Conservation (phyloP, 306 rosid species). For the Ochetophila trinervis region DNA sequence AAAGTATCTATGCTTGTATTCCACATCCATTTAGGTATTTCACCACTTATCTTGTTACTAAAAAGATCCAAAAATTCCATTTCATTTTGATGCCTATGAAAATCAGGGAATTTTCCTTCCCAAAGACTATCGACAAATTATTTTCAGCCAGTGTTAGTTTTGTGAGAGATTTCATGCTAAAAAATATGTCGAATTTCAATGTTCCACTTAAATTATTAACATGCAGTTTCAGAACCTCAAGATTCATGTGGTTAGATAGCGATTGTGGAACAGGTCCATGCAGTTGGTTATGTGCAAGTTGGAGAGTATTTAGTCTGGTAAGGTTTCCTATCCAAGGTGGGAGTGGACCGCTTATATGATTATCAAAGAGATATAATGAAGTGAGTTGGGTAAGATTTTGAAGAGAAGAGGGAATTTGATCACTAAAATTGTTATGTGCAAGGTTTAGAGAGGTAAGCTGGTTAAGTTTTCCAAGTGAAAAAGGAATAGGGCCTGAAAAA, state of each 20-base stretch:
- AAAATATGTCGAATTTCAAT: neutral
- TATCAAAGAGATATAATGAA: rapidly evolving
- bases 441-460: neutral
- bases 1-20: neutral
- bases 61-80: neutral
- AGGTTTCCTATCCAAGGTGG: conserved; percentile 9
- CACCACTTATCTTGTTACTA: neutral
- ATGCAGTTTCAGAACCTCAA: rapidly evolving
- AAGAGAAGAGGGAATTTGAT: conserved; percentile 2
- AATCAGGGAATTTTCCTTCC: neutral
- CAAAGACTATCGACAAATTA: neutral
- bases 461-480: neutral
- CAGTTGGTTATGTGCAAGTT: rapidly evolving
- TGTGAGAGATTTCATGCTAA: neutral
- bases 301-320: rapidly evolving
- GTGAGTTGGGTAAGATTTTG: conserved; percentile 3
- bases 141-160: rapidly evolving
- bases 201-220: neutral
- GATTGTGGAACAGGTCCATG: neutral
- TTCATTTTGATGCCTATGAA: neutral
- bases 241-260: neutral
- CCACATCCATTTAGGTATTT: neutral
- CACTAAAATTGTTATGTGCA: neutral
- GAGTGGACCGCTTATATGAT: neutral
- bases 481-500: neutral